phyloP scores from a whole-genome alignment of 257 asterid genomes.

The Solanum sitiens region DNA sequence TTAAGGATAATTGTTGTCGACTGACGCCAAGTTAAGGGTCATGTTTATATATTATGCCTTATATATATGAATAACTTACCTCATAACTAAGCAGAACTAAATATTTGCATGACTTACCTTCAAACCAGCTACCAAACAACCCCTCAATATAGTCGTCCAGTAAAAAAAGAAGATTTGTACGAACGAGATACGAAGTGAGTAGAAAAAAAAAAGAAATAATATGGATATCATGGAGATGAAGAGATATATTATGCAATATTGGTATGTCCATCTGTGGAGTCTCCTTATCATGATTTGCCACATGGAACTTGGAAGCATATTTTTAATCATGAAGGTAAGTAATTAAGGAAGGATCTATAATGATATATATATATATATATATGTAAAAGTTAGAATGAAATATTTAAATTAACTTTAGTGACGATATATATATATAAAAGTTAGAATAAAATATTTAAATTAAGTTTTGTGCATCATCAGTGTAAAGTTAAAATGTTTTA shows the following conservation, averaged over 20 bases:
- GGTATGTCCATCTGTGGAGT: not conserved
- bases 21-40: not conserved
- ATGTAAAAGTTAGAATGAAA: too few relatives aligned
- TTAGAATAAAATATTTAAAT: too few relatives aligned
- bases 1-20: not conserved
- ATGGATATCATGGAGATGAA: not conserved
- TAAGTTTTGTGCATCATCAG: too few relatives aligned
- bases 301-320: not conserved
- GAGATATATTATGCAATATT: not conserved
- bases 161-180: not conserved
- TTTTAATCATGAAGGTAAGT: too few relatives aligned
- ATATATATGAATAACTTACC: not conserved
- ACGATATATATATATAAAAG: too few relatives aligned
- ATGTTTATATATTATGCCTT: too few relatives aligned
- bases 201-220: not conserved
- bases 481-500: too few relatives aligned
- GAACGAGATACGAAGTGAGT: not conserved
- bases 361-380: too few relatives aligned
- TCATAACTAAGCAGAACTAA: too few relatives aligned
- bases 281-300: not conserved
- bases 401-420: too few relatives aligned
- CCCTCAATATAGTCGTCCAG: rapidly evolving
- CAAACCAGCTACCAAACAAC: not conserved
- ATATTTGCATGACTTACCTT: not conserved
- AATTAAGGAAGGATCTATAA: too few relatives aligned